Conservation (phyloP, 1,284 basidiomycete species). For the Marasmius oreades region DNA sequence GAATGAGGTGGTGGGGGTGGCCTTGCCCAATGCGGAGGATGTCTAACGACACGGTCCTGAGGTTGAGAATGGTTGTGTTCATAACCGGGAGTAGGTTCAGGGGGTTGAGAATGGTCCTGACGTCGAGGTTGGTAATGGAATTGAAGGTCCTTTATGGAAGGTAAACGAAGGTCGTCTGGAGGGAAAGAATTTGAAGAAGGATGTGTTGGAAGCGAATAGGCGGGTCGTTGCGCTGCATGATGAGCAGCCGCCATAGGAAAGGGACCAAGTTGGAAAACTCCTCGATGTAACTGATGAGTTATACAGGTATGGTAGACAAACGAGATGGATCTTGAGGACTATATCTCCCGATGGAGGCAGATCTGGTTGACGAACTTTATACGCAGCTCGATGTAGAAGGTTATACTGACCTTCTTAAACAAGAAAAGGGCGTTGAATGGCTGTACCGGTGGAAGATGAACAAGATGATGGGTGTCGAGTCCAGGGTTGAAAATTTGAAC, state of each 20-base stretch:
- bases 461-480: neutral
- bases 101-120: conserved; percentile 22
- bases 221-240: conserved; percentile 33
- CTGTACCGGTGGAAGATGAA: neutral
- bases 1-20: conserved; percentile 11
- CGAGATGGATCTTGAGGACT: conserved; percentile 7
- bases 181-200: conserved; percentile 23
- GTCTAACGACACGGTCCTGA: conserved; percentile 23
- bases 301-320: conserved; percentile 6
- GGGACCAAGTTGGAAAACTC: conserved; percentile 33
- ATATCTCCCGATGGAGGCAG: conserved; percentile 13
- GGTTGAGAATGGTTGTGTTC: conserved; percentile 18
- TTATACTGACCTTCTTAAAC: neutral
- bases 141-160: conserved; percentile 65
- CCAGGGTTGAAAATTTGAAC: conserved; percentile 1
- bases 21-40: conserved; percentile 26
- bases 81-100: conserved; percentile 13
- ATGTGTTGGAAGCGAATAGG: conserved; percentile 33
- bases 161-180: conserved; percentile 47
- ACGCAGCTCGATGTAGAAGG: neutral
- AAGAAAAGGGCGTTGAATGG: neutral
- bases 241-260: conserved; percentile 38
- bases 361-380: conserved; percentile 2
- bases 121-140: conserved; percentile 38
- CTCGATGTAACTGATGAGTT: conserved; percentile 27